phyloP scores from a whole-genome alignment of 805 yeast species.

The Candida cerambycidarum region DNA sequence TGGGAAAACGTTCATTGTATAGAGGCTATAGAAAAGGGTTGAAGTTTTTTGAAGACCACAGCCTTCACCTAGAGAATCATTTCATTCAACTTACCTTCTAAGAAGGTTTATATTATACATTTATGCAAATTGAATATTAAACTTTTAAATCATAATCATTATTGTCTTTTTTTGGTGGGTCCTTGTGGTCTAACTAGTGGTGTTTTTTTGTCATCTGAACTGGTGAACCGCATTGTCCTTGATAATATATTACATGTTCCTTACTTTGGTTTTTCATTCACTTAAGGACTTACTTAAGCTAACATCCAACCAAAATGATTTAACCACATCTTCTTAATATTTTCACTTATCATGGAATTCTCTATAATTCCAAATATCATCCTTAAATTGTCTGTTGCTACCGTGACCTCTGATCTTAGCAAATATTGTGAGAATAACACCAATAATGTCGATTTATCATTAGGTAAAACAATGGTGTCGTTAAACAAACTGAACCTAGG shows the following conservation, averaged over 20 bases:
- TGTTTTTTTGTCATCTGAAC: no score
- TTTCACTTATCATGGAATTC: slow-evolving; percentile 19
- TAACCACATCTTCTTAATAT: slow-evolving; percentile 22
- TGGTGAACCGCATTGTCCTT: no score
- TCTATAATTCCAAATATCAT: slow-evolving; percentile 20
- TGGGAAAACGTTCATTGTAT: no score
- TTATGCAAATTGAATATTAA: background rate
- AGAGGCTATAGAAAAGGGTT: no score
- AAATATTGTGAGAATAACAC: slow-evolving; percentile 23
- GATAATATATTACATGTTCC: background rate
- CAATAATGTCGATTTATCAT: slow-evolving; percentile 14
- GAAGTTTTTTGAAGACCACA: background rate
- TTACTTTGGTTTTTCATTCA: no score
- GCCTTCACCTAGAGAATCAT: no score
- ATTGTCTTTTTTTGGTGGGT: no score
- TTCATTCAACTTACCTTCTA: background rate
- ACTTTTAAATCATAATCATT: background rate
- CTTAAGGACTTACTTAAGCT: background rate
- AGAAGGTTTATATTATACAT: background rate
- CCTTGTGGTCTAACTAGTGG: background rate
- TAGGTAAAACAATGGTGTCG: slow-evolving; percentile 11
- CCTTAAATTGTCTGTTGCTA: background rate
- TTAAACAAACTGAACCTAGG: slow-evolving; percentile 4
- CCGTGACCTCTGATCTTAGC: slow-evolving; percentile 8
- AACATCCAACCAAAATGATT: slow-evolving; percentile 18